Conservation (phyloP, 108 stramenopile species). For the Conticribra guillardii region DNA sequence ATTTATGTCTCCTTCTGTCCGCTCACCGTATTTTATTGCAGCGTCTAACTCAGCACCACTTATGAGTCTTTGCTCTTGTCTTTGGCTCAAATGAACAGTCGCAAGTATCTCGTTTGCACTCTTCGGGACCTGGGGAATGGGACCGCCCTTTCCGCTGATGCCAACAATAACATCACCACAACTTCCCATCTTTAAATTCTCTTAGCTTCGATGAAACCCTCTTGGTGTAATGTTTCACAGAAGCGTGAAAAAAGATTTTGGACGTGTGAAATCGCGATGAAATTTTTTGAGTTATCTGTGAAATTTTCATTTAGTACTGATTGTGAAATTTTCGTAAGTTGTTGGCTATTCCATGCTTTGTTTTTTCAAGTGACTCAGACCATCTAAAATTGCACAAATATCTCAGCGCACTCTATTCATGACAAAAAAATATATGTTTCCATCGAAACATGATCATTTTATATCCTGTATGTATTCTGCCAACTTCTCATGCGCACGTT, state of each 20-base stretch:
- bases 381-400: slow-evolving; percentile 79
- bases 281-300: no score
- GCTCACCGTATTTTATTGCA: slow-evolving; percentile 39
- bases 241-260: no score
- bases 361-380: slow-evolving; percentile 82
- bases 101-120: slow-evolving; percentile 15
- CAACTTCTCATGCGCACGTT: no score
- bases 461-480: no score
- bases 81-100: slow-evolving; percentile 12
- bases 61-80: slow-evolving; percentile 5
- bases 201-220: slow-evolving; percentile 20
- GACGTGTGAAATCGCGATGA: no score
- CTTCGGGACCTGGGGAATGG: not conserved
- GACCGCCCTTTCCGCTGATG: not conserved
- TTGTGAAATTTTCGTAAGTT: slow-evolving; percentile 66
- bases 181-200: slow-evolving; percentile 1
- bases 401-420: slow-evolving; percentile 75
- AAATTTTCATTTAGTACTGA: slow-evolving; percentile 39
- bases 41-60: slow-evolving; percentile 43
- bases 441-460: no score
- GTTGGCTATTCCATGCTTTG: slow-evolving; percentile 84
- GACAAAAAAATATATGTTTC: no score
- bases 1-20: not conserved
- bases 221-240: no score
- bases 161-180: slow-evolving; percentile 18